Percentiles rank a stretch among this genome's conserved stretches.
Conservation (phyloP, 768 basidiomycete genomes). For the Boletus sp. region DNA sequence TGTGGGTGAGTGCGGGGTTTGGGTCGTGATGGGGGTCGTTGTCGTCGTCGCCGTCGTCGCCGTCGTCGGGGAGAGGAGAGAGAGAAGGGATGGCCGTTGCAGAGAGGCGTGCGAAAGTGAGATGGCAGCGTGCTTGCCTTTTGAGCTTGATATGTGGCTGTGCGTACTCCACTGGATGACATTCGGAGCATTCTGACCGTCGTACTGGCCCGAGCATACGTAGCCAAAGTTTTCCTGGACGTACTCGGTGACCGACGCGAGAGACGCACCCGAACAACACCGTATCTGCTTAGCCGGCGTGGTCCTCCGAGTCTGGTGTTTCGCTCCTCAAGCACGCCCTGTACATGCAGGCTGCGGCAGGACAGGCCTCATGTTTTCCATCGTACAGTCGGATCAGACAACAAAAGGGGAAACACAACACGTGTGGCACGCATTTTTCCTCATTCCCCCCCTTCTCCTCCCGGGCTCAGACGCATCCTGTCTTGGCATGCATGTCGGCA, state of each 20-base stretch:
- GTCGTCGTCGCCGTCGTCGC: slow-evolving; percentile 33
- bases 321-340: slow-evolving; percentile 17
- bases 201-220: background rate
- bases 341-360: slow-evolving; percentile 11
- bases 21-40: slow-evolving; percentile 9
- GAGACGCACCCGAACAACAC: slow-evolving; percentile 5
- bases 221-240: background rate
- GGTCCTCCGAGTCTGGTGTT: background rate
- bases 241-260: slow-evolving; percentile 3
- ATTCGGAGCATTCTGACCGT: background rate
- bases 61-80: slow-evolving; percentile 17
- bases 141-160: slow-evolving; percentile 32
- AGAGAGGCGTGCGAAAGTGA: slow-evolving; percentile 31
- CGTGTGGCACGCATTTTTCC: slow-evolving; percentile 24
- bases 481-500: slow-evolving; percentile 13
- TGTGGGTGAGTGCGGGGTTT: background rate
- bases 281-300: background rate
- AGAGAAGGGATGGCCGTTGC: slow-evolving; percentile 22
- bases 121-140: slow-evolving; percentile 26
- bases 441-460: slow-evolving; percentile 13
- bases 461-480: background rate
- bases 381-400: slow-evolving; percentile 19
- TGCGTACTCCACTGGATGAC: slow-evolving; percentile 5
- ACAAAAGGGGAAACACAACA: slow-evolving; percentile 20
- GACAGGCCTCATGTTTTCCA: slow-evolving; percentile 19